phyloP scores from a whole-genome alignment of 169 alveolate genomes.

The Eimeria sp. region DNA sequence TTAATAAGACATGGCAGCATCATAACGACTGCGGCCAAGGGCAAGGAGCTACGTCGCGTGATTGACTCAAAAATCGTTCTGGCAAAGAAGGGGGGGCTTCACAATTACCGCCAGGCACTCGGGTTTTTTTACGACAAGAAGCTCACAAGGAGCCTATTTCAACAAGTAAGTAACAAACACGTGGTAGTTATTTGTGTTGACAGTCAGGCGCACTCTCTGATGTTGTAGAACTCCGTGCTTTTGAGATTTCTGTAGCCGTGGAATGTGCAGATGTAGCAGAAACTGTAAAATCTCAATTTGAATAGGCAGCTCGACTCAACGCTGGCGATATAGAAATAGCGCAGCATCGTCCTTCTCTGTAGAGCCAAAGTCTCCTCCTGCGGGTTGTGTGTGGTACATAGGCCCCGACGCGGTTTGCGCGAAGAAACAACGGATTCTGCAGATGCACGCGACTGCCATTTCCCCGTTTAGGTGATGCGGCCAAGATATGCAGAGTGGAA shows the following conservation, averaged over 20 bases:
- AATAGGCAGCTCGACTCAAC: background rate
- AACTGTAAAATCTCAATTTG: background rate
- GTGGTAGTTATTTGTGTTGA: background rate
- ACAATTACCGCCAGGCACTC: slow-evolving; percentile 81
- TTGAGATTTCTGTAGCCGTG: background rate
- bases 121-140: slow-evolving; percentile 79
- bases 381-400: background rate
- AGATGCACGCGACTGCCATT: slow-evolving; percentile 67
- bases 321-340: background rate
- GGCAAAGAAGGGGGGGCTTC: slow-evolving; percentile 77
- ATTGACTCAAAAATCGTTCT: slow-evolving; percentile 72
- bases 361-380: background rate
- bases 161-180: slow-evolving; percentile 21
- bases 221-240: background rate
- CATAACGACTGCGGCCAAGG: slow-evolving; percentile 78
- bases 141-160: slow-evolving; percentile 65
- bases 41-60: slow-evolving; percentile 66
- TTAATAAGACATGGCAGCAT: slow-evolving; percentile 77
- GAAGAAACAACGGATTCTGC: slow-evolving; percentile 78
- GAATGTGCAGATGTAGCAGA: background rate
- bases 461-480: slow-evolving; percentile 81
- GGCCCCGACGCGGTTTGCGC: slow-evolving; percentile 82
- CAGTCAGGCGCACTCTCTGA: background rate
- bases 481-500: slow-evolving; percentile 77
- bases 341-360: background rate